These are phyloP conservation scores for Pythium phragmiticola DNA, from an alignment of 352 stramenopile genomes.

Conservation along the genomic window DNA sequence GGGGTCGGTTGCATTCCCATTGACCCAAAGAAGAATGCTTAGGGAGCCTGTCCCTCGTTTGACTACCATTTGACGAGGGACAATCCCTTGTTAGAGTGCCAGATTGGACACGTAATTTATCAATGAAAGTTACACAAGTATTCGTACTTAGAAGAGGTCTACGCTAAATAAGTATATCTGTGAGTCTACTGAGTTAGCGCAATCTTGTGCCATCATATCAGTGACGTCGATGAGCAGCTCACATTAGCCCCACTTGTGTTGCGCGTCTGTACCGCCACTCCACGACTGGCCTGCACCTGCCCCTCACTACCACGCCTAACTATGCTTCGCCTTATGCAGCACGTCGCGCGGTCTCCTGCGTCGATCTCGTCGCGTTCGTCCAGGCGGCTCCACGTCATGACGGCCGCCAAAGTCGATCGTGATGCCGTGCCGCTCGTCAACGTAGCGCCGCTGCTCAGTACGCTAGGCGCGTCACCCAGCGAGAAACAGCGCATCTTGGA, in stretches of 20 bases:
- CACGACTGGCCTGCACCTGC: not conserved
- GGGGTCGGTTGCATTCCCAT: not conserved
- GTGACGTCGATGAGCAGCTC: not conserved
- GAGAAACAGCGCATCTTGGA: conserved; percentile 47
- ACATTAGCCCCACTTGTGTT: not conserved
- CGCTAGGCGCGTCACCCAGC: conserved; percentile 14
- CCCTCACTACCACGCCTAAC: not conserved
- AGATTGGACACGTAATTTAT: conserved; percentile 1
- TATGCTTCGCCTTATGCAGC: conserved; percentile 13
- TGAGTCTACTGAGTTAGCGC: no score
- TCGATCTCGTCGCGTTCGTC: conserved; percentile 19
- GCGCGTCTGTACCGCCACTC: conserved; percentile 4
- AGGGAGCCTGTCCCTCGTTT: conserved; percentile 1
- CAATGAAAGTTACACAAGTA: conserved; percentile 1
- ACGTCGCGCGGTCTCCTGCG: conserved; percentile 18
- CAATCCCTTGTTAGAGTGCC: not conserved
- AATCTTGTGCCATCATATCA: no score
- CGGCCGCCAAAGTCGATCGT: conserved; percentile 44
- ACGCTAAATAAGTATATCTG: not conserved
- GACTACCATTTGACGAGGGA: not conserved
- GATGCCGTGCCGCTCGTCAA: conserved; percentile 66
- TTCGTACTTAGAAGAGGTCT: not conserved
- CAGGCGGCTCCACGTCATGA: conserved; percentile 36
- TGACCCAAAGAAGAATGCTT: not conserved
- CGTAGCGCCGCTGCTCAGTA: conserved; percentile 50